These are phyloP conservation scores for Berkeleyomyces basicola DNA, from an alignment of 2,329 filamentous ascomycete genomes.

Conservation along the genomic window DNA sequence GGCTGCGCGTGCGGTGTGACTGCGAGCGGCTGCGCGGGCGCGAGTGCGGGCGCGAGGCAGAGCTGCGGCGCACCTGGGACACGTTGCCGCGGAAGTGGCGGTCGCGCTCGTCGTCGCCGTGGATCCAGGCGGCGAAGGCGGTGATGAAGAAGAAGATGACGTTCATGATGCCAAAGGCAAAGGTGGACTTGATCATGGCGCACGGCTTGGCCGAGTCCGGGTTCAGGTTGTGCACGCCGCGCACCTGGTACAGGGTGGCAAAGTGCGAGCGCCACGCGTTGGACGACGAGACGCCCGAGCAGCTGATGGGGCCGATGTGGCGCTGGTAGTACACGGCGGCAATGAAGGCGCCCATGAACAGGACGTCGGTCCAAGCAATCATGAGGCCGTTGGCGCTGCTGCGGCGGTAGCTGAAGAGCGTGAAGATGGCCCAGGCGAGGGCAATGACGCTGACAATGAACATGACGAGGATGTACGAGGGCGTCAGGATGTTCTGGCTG, in stretches of 20 bases:
- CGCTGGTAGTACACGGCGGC: constrained; percentile 43
- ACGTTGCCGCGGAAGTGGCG: constrained; percentile 27
- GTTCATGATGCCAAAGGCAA: constrained; percentile 84
- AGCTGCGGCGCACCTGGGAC: constrained; percentile 22
- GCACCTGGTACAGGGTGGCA: constrained; percentile 43
- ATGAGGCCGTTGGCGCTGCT: constrained; percentile 43
- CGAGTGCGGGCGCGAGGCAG: constrained; percentile 15
- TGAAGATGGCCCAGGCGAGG: constrained; percentile 46
- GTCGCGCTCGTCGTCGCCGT: constrained; percentile 29
- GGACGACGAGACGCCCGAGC: constrained; percentile 38
- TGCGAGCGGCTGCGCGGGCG: constrained; percentile 21
- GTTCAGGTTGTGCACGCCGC: constrained; percentile 30
- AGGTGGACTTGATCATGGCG: constrained; percentile 80
- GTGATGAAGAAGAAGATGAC: constrained; percentile 65
- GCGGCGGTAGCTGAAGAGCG: constrained; percentile 50
- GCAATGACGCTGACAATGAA: constrained; percentile 51
- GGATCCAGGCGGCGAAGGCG: constrained; percentile 48
- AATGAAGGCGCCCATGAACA: constrained; percentile 47
- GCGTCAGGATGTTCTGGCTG: constrained; percentile 39
- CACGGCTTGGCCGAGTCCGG: constrained; percentile 57
- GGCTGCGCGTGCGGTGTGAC: constrained; percentile 23
- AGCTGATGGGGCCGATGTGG: constrained; percentile 46
- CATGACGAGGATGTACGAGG: constrained; percentile 45
- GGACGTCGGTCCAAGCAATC: constrained; percentile 42
- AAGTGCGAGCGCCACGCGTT: constrained; percentile 38